Base-by-base conservation (phyloP, 2,329 filamentous ascomycete species). In the Xylariomycetidae sp. region DNA sequence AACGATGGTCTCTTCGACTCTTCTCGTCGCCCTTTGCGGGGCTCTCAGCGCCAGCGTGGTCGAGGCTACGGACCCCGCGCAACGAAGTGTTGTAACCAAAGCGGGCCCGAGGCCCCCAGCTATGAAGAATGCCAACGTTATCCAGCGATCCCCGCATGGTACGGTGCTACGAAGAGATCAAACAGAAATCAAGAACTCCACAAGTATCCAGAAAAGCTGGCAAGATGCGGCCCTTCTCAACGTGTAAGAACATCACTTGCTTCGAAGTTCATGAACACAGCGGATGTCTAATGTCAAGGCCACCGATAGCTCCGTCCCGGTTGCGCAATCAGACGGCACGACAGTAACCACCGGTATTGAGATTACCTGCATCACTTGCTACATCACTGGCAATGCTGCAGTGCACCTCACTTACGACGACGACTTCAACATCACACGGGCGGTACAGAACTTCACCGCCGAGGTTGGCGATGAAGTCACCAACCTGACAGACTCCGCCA, bases 331-430 rank as follows among this genome's bases (percentile, higher is more conserved):
- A n/a, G 22, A 12, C 29, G 6, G 6, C 19, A 13, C 29, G 25
- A 9, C 37, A 3, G 19, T 45, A 10, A 37, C 44, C 5, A 42
- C 28, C 5, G 48, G 51, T 3, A 44, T 70, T n/a, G 55, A 68
- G 30, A 59, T 71, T 20, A 54, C 56, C 9, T 73, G 70, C 47
- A 58, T 54, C 4, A 65, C 54, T 4, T 75, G 72, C 44, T 75
- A 74, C 45, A 49, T 74, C 34, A 68, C 67, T 35, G 70, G 68
- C 26, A 49, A 44, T 5, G 67, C 65, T 9, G 63, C 50, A 8
- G 64, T 63, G 2, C 48, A 62, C 14, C 51, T 75, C 16, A 61
- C 52, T 1, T 55, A 71, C 7, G 52, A 58, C 3, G 56, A 56
- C 6, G 47, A 58, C 4, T 66, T 72, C 47, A 63, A 72, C 31